phyloP scores from a whole-genome alignment of 2,329 filamentous ascomycete genomes.

The Malbranchea cinnamomea region DNA sequence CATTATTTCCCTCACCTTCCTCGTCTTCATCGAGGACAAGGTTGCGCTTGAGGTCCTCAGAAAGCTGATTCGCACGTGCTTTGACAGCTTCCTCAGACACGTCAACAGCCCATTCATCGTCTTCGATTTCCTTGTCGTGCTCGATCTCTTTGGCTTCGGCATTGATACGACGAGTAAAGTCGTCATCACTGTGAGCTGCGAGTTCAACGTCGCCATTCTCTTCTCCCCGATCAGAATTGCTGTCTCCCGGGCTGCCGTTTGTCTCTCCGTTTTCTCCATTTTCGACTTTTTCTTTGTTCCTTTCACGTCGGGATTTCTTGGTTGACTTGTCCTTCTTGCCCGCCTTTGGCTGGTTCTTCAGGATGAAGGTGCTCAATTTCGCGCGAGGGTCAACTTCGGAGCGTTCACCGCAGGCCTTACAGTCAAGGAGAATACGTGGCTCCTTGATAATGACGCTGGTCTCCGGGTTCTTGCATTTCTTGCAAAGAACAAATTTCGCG shows the following conservation, averaged over 20 bases:
- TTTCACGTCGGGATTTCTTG: slow-evolving; percentile 66
- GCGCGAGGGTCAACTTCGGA: slow-evolving; percentile 81
- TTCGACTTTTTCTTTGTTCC: slow-evolving; percentile 58
- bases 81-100: slow-evolving; percentile 91
- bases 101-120: slow-evolving; percentile 91
- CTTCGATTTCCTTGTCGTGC: slow-evolving; percentile 53
- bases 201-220: slow-evolving; percentile 51
- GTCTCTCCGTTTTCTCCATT: slow-evolving; percentile 42
- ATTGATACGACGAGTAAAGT: slow-evolving; percentile 65
- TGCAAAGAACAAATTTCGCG: slow-evolving; percentile 96
- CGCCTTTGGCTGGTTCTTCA: slow-evolving; percentile 84
- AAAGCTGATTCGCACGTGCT: slow-evolving; percentile 82
- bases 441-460: slow-evolving; percentile 94
- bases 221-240: slow-evolving; percentile 45
- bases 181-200: slow-evolving; percentile 75
- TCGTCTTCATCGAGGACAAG: slow-evolving; percentile 71
- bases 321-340: slow-evolving; percentile 93
- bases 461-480: slow-evolving; percentile 99
- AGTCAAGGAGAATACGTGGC: slow-evolving; percentile 80
- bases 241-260: slow-evolving; percentile 49
- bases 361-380: slow-evolving; percentile 92
- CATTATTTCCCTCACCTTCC: slow-evolving; percentile 60
- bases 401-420: slow-evolving; percentile 95
- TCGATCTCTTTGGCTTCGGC: slow-evolving; percentile 58
- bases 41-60: slow-evolving; percentile 87